Evolutionary conservation across 2,329 filamentous ascomycete genomes (phyloP), one percentile per base, ranked within the genome.

Genomic region (Aspergillus pseudotamarii): DNA sequence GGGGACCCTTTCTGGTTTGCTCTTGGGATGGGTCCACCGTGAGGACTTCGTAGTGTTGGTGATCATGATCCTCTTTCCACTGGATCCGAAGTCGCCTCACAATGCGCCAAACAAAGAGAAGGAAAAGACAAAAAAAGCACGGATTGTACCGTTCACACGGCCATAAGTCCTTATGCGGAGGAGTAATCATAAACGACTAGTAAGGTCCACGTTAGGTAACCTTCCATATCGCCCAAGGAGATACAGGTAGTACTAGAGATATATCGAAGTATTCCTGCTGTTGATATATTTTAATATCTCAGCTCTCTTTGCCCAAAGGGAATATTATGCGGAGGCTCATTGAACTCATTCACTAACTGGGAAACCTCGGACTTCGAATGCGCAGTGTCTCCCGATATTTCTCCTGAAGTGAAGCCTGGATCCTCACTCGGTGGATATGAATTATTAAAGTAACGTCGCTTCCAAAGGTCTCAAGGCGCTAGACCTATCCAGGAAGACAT

Each of bases 21-120:
- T 36, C 34, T 36, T 36, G 34, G 34, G 34, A 36, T 36, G 34
- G 34, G 14, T 36, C 34, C 34, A 36, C 32, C 32, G 3, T 26
- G 3, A 26, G 26, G 3, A 26, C 26, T 26, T 26, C 3, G 26
- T 26, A 11, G 10, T 34, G 2, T 34, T 34, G 32, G 30, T 32
- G 50, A 34, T 53, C 30, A 53, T 36, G 41, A 43, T 53, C 19
- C 28, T 53, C 12, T 16, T 56, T 43, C 54, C n/a, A 14, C 12
- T 21, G 38, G 55, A 41, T 57, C 55, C 41, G 41, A 46, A 57
- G 23, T 57, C 55, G 55, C 41, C 45, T 48, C 45, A 46, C n/a
- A 3, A 10, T 30, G 26, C 14, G 16, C 9, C 9, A 19, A 19
- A 51, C 14, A 51, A 32, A 51, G 46, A 32, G 4, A 51, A 30